Percentiles rank a stretch among this genome's conserved stretches.
Conservation (phyloP, 768 basidiomycete species). For the Lactarius sp. region DNA sequence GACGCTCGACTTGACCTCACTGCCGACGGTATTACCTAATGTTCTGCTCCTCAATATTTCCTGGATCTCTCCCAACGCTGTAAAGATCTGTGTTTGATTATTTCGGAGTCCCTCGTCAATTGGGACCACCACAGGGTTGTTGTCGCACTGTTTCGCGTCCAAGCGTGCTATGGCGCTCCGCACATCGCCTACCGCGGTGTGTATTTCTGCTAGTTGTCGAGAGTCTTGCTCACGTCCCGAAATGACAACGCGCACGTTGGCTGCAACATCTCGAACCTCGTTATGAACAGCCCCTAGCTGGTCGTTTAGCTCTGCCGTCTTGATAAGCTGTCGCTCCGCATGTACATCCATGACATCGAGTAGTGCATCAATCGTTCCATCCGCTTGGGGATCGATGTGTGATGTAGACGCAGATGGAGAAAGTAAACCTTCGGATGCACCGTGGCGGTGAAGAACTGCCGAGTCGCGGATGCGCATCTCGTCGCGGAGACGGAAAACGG, state of each 20-base stretch:
- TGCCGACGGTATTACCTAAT: conserved; percentile 33
- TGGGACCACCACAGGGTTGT: too few species aligned
- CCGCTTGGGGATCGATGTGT: conserved; percentile 3
- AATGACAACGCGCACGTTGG: conserved; percentile 13
- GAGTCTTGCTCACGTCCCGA: conserved; percentile 18
- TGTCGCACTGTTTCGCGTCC: background rate
- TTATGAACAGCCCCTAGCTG: conserved; percentile 15
- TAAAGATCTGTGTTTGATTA: conserved; percentile 8
- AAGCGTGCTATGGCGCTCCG: conserved; percentile 4
- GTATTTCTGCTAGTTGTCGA: conserved; percentile 23
- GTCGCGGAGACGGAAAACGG: conserved; percentile 25
- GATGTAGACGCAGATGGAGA: conserved; percentile 12
- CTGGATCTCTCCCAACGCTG: conserved; percentile 37
- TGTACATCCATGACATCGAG: conserved; percentile 23
- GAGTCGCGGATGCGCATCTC: conserved; percentile 20
- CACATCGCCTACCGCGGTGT: conserved; percentile 11
- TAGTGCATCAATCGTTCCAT: conserved; percentile 10
- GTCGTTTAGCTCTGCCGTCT: conserved; percentile 14
- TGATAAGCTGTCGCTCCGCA: conserved; percentile 24
- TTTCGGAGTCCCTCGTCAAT: background rate
- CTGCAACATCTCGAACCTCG: conserved; percentile 14
- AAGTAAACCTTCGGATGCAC: background rate
- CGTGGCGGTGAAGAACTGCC: background rate
- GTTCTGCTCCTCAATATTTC: conserved; percentile 37
- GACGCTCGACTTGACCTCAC: background rate